Conservation (phyloP, 257 asterid genomes). For the Sherardia arvensis region DNA sequence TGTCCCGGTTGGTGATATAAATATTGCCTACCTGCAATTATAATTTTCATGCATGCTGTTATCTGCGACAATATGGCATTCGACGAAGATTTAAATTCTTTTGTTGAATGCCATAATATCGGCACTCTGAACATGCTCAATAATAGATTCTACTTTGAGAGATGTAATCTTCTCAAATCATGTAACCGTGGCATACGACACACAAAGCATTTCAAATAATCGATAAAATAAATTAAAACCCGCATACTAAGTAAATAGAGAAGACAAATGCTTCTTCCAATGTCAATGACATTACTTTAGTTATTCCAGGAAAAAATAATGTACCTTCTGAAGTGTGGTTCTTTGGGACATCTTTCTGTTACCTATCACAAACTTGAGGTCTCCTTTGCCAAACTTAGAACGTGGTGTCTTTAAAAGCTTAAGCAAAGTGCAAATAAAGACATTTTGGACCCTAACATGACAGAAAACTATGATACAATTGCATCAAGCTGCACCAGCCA, state of each 20-base stretch:
- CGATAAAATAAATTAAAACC: background rate
- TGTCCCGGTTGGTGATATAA: too few relatives aligned
- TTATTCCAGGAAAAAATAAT: background rate
- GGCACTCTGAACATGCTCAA: too few relatives aligned
- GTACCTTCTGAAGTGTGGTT: background rate
- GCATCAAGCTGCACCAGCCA: slow-evolving; percentile 5
- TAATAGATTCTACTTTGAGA: too few relatives aligned
- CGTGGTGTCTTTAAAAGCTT: background rate
- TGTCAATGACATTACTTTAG: background rate
- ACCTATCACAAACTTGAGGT: background rate
- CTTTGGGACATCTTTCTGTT: background rate
- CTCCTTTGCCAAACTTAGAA: background rate
- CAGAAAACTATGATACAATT: slow-evolving; percentile 10
- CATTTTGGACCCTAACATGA: slow-evolving; percentile 8
- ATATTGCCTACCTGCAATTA: too few relatives aligned
- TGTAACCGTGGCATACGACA: too few relatives aligned
- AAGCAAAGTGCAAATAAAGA: slow-evolving; percentile 6
- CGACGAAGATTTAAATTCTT: too few relatives aligned
- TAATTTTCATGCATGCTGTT: too few relatives aligned
- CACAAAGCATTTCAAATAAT: too few relatives aligned
- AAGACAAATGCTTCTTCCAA: background rate
- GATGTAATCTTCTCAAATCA: too few relatives aligned
- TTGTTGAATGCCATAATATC: too few relatives aligned
- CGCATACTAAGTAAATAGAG: background rate
- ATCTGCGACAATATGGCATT: too few relatives aligned